Conservation (phyloP, 1,139 yeast species). For the Hemisphaericaspora lyxosophila region DNA sequence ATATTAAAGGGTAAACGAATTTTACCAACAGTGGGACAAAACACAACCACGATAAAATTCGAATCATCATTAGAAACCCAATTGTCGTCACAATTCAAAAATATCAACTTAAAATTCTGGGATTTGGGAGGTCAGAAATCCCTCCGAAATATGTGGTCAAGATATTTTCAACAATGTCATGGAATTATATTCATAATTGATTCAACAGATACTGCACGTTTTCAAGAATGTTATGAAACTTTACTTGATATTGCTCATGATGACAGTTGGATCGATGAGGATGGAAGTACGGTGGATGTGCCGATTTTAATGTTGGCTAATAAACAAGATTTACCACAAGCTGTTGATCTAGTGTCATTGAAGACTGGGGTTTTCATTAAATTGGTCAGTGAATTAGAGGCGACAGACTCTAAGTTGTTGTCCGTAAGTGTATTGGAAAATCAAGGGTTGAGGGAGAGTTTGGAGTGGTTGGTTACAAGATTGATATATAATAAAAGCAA, state of each 20-base stretch:
- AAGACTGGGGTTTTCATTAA: conserved; percentile 78
- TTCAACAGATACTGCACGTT: conserved; percentile 78
- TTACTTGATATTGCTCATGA: conserved; percentile 47
- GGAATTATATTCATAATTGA: conserved; percentile 92
- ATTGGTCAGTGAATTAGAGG: conserved; percentile 79
- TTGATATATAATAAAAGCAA: conserved; percentile 72
- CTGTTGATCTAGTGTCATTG: conserved; percentile 73
- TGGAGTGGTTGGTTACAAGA: conserved; percentile 84
- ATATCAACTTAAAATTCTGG: conserved; percentile 77
- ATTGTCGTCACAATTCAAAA: conserved; percentile 39
- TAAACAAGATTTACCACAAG: conserved; percentile 81
- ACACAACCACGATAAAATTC: conserved; percentile 49
- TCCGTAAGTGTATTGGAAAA: conserved; percentile 89
- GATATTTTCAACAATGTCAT: conserved; percentile 82
- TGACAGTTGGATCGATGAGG: conserved; percentile 40
- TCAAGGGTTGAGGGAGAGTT: conserved; percentile 81
- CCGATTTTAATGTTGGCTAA: conserved; percentile 94
- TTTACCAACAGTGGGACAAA: conserved; percentile 60
- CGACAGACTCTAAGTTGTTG: conserved; percentile 84
- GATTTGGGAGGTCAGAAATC: conserved; percentile 94
- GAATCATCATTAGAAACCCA: conserved; percentile 23
- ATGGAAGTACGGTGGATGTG: conserved; percentile 57
- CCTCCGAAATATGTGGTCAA: conserved; percentile 80
- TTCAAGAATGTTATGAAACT: conserved; percentile 78
- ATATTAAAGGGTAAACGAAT: conserved; percentile 40